phyloP scores from a whole-genome alignment of 495 filamentous ascomycete genomes.

The Lasiosphaeriaceae sp. region DNA sequence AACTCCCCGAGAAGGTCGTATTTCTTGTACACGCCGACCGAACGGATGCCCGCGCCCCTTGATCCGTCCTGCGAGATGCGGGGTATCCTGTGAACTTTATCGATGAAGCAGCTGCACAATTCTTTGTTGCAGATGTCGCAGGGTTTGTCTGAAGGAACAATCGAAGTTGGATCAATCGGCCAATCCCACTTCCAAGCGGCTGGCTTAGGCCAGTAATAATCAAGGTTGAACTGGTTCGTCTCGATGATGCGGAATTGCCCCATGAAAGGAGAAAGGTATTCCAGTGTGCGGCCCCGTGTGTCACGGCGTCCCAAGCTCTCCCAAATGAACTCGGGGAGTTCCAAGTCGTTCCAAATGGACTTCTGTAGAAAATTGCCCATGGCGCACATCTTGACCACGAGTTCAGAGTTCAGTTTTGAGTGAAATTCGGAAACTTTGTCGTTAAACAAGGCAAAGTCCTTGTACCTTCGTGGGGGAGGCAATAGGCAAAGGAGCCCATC shows the following conservation, averaged over 20 bases:
- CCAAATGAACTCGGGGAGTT: constrained; percentile 26
- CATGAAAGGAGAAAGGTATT: constrained; percentile 17
- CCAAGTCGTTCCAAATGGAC: constrained; percentile 19
- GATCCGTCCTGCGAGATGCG: constrained; percentile 19
- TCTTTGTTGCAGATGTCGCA: constrained; percentile 20
- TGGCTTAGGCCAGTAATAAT: constrained; percentile 17
- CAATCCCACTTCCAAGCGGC: constrained; percentile 19
- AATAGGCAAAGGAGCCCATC: constrained; percentile 25
- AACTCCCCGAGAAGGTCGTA: constrained; percentile 24
- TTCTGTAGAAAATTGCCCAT: constrained; percentile 17
- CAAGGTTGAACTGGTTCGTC: constrained; percentile 12
- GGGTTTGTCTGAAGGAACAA: constrained; percentile 4
- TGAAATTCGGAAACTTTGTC: constrained; percentile 21
- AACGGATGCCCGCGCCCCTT: constrained; percentile 19
- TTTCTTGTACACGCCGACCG: constrained; percentile 7
- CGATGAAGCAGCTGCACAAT: constrained; percentile 15
- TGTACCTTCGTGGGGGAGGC: constrained; percentile 6
- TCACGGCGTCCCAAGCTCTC: constrained; percentile 16
- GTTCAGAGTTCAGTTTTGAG: constrained; percentile 11
- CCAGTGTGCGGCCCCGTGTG: constrained; percentile 7
- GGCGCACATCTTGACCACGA: constrained; percentile 18
- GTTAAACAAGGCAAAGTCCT: constrained; percentile 20
- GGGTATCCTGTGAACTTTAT: constrained; percentile 13
- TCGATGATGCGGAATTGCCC: constrained; percentile 15
- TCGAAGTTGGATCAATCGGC: constrained; percentile 21